Percentiles rank a stretch among this genome's conserved stretches.
Evolutionary conservation across 768 basidiomycete genomes (phyloP).

Genomic region (Lanmaoa rubissima): DNA sequence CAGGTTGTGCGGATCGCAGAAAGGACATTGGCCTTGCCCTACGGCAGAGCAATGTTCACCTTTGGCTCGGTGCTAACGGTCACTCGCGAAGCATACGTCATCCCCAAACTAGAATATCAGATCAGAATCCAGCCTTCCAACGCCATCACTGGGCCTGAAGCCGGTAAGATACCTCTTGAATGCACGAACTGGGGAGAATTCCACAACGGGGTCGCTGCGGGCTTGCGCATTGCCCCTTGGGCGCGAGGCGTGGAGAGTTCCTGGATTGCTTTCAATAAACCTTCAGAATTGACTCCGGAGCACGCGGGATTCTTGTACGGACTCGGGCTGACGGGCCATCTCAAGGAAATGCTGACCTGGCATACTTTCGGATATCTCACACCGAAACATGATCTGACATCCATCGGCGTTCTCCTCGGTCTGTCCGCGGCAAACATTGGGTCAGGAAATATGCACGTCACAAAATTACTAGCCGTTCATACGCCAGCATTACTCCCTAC

Average conservation of each 20-base stretch:
- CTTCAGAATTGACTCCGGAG: constrained; percentile 83
- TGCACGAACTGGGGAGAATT: constrained; percentile 92
- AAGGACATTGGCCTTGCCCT: constrained; percentile 84
- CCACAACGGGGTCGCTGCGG: constrained; percentile 95
- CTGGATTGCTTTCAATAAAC: constrained; percentile 96
- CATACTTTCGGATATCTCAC: constrained; percentile 95
- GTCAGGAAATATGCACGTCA: constrained; percentile 81
- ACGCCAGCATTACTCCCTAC: constrained; percentile 90
- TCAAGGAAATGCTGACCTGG: constrained; percentile 88
- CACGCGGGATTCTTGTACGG: constrained; percentile 97
- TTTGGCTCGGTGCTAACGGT: constrained; percentile 79
- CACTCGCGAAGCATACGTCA: constrained; percentile 72
- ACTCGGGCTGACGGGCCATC: constrained; percentile 87
- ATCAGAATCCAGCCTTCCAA: constrained; percentile 76
- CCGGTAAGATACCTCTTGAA: constrained; percentile 71
- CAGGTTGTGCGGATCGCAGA: constrained; percentile 80
- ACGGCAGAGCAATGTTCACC: constrained; percentile 90
- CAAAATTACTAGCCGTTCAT: constrained; percentile 88
- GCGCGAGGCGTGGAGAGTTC: constrained; percentile 81
- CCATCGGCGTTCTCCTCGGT: constrained; percentile 91
- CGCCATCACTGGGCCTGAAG: constrained; percentile 58
- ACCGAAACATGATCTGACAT: constrained; percentile 93
- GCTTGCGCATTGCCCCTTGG: constrained; percentile 76
- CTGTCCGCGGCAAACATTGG: constrained; percentile 89
- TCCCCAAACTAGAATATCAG: constrained; percentile 76